Evolutionary conservation across 1,139 yeast genomes (phyloP).

Genomic region (Yamadazyma conglobata): DNA sequence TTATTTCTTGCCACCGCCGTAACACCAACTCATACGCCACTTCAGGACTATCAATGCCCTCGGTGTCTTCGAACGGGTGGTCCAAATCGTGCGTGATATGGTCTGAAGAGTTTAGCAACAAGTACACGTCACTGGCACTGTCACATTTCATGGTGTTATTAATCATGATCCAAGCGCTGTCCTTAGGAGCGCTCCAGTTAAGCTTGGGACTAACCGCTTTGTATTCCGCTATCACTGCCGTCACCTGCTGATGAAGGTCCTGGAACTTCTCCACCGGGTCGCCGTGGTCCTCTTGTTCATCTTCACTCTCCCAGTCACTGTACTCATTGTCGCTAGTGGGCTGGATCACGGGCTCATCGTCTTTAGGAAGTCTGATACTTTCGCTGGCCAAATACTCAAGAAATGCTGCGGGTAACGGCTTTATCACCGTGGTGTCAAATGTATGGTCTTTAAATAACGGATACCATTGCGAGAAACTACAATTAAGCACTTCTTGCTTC

Average conservation of each 20-base stretch:
- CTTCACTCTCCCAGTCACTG: conserved; percentile 66
- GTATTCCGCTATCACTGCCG: conserved; percentile 35
- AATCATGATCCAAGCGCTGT: conserved; percentile 87
- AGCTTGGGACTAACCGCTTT: conserved; percentile 77
- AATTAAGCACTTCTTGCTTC: conserved; percentile 54
- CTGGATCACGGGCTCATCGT: conserved; percentile 21
- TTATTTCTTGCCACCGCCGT: conserved; percentile 74
- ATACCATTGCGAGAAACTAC: conserved; percentile 77
- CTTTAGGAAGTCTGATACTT: conserved; percentile 65
- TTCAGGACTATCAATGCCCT: conserved; percentile 10
- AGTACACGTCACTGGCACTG: conserved; percentile 68
- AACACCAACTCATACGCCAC: conserved; percentile 59
- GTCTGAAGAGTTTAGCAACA: conserved; percentile 80
- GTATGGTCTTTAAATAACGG: conserved; percentile 46
- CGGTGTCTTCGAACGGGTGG: conserved; percentile 56
- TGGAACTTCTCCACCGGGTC: conserved; percentile 51
- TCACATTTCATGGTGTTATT: conserved; percentile 72
- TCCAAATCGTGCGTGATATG: conserved; percentile 82
- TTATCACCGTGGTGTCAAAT: conserved; percentile 53
- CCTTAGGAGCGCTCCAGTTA: conserved; percentile 97
- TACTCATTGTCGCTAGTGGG: conserved; percentile 59
- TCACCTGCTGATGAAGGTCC: conserved; percentile 55
- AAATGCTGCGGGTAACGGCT: conserved; percentile 66
- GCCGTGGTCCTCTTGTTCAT: conserved; percentile 22
- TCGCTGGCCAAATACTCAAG: conserved; percentile 70